Evolutionary conservation across 805 yeast genomes (phyloP).

Genomic region (Lipomyces japonicus): DNA sequence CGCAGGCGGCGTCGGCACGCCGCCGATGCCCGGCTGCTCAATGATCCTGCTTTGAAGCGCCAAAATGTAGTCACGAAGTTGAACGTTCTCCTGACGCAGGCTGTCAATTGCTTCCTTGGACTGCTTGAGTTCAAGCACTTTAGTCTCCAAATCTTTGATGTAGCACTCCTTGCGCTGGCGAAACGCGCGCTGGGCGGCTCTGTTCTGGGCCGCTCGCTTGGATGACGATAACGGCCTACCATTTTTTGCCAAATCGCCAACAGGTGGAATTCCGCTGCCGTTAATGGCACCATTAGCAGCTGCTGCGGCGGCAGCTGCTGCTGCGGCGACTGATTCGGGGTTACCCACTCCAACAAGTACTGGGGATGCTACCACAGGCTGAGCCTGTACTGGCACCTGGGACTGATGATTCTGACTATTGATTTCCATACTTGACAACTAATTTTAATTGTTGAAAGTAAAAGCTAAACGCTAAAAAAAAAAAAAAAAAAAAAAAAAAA

Average conservation of each 20-base stretch:
- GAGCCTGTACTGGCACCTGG: conserved; percentile 3
- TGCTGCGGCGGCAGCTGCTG: conserved; percentile 14
- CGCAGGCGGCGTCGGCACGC: conserved; percentile 47
- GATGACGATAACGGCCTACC: conserved; percentile 54
- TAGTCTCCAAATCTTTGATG: conserved; percentile 71
- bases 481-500: too few relatives aligned
- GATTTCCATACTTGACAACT: too few relatives aligned
- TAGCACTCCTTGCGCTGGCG: conserved; percentile 78
- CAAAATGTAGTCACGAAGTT: conserved; percentile 67
- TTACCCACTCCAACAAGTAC: neutral
- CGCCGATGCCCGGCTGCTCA: conserved; percentile 40
- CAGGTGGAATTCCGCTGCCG: conserved; percentile 21
- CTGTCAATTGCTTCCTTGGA: conserved; percentile 62
- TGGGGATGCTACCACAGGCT: neutral
- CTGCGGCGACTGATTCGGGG: neutral
- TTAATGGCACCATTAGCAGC: too few relatives aligned
- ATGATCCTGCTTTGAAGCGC: conserved; percentile 65
- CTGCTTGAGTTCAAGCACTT: conserved; percentile 60
- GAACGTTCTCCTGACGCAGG: conserved; percentile 65
- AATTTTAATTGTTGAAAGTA: too few relatives aligned
- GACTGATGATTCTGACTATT: too few relatives aligned
- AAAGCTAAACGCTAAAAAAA: too few relatives aligned
- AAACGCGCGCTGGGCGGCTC: conserved; percentile 89
- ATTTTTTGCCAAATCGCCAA: conserved; percentile 27
- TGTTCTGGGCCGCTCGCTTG: conserved; percentile 86